Percentiles rank a stretch among this genome's conserved stretches.
Evolutionary conservation across 1,284 basidiomycete species (phyloP).

Genomic region (Salmacisia buchloeana): DNA sequence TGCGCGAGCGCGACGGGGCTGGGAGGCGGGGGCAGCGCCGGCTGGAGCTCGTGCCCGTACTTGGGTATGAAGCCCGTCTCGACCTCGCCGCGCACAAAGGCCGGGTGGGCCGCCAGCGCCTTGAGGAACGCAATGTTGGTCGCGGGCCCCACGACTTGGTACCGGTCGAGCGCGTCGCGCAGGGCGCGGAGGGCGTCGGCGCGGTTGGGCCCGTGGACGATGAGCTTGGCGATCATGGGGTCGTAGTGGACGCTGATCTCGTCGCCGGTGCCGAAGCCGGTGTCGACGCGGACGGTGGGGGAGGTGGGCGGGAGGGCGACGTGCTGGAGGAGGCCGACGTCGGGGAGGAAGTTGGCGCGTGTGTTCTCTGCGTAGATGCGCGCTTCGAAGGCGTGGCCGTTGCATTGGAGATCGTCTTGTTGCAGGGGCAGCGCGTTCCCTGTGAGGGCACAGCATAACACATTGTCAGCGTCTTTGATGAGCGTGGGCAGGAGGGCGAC

Average conservation of each 20-base stretch:
- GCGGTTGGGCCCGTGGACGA: slow-evolving; percentile 81
- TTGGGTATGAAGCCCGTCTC: slow-evolving; percentile 89
- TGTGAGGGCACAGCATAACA: slow-evolving; percentile 52
- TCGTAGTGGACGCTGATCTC: slow-evolving; percentile 71
- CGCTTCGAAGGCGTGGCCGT: slow-evolving; percentile 89
- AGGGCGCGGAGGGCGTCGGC: slow-evolving; percentile 75
- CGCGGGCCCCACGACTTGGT: slow-evolving; percentile 80
- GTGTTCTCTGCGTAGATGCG: slow-evolving; percentile 90
- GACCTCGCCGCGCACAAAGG: slow-evolving; percentile 74
- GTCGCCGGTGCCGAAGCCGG: slow-evolving; percentile 77
- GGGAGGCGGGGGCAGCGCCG: slow-evolving; percentile 57
- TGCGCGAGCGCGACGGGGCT: slow-evolving; percentile 65
- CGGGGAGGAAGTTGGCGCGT: slow-evolving; percentile 66
- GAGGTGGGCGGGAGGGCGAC: slow-evolving; percentile 57
- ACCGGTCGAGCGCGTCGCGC: slow-evolving; percentile 73
- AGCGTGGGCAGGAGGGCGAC: neutral
- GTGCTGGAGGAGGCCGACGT: slow-evolving; percentile 75
- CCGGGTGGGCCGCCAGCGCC: slow-evolving; percentile 67
- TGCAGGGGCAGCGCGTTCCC: slow-evolving; percentile 75
- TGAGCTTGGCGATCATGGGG: slow-evolving; percentile 88
- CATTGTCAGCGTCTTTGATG: neutral
- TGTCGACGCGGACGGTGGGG: slow-evolving; percentile 76
- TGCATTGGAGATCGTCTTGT: slow-evolving; percentile 72
- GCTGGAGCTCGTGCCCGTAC: slow-evolving; percentile 20
- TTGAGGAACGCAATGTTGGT: slow-evolving; percentile 88